Evolutionary conservation across 2,329 filamentous ascomycete species (phyloP).

Genomic region (Epicoccum sorghinum): DNA sequence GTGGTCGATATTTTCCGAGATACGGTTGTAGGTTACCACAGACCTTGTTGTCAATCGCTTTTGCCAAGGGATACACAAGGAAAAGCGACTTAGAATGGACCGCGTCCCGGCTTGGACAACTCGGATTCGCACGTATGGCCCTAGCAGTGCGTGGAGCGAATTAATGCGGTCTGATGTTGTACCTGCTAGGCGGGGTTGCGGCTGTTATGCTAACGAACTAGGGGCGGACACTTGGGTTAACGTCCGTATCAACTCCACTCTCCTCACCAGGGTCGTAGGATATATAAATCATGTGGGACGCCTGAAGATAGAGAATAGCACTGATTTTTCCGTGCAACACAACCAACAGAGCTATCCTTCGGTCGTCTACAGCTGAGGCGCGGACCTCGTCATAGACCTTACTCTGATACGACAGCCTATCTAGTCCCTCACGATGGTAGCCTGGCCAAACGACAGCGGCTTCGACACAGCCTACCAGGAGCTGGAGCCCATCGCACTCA

Average conservation of each 20-base stretch:
- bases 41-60: neutral
- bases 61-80: conserved; percentile 10
- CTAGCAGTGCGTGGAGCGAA: neutral
- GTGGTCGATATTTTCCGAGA: neutral
- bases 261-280: neutral
- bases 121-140: neutral
- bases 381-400: neutral
- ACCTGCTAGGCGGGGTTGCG: conserved; percentile 1
- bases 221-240: neutral
- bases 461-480: conserved; percentile 73
- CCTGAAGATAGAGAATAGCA: too few relatives aligned
- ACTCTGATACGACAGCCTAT: neutral
- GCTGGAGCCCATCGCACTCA: conserved; percentile 67
- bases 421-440: conserved; percentile 18
- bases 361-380: too few relatives aligned
- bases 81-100: conserved; percentile 18
- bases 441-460: conserved; percentile 41
- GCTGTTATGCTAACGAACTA: conserved; percentile 15
- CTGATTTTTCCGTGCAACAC: too few relatives aligned
- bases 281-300: neutral
- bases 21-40: neutral
- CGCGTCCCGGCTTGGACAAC: conserved; percentile 9
- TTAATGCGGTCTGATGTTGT: conserved; percentile 3
- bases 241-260: neutral
- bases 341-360: too few relatives aligned